Conservation (phyloP, 176 grass and related monocot genomes). For the Paspalum vaginatum region DNA sequence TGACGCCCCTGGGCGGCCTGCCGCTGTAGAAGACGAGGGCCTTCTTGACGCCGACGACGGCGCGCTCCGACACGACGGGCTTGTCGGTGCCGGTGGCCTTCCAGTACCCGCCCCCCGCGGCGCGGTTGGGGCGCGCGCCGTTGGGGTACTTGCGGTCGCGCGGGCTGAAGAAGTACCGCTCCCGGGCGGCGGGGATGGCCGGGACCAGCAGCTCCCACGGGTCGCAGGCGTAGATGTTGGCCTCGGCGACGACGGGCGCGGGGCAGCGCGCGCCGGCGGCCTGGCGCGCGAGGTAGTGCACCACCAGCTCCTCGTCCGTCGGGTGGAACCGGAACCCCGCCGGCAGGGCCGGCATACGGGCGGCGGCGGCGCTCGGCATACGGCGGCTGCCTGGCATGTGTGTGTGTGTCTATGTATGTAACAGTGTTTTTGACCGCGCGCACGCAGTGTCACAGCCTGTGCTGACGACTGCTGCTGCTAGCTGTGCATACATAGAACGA, state of each 20-base stretch:
- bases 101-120: conserved; percentile 63
- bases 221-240: conserved; percentile 86
- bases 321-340: conserved; percentile 61
- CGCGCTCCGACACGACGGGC: conserved; percentile 26
- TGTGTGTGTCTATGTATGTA: too few species aligned
- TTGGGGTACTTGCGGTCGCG: conserved; percentile 73
- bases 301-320: conserved; percentile 72
- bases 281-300: conserved; percentile 65
- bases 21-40: conserved; percentile 78
- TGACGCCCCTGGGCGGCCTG: conserved; percentile 64
- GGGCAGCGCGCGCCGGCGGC: conserved; percentile 45
- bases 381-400: too few species aligned
- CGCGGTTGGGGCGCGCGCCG: conserved; percentile 60
- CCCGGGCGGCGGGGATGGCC: conserved; percentile 27
- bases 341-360: too few species aligned
- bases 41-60: conserved; percentile 74
- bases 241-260: conserved; percentile 70
- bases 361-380: too few species aligned
- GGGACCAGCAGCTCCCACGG: conserved; percentile 75
- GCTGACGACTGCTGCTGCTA: too few species aligned
- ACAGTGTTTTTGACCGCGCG: too few species aligned
- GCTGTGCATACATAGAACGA: too few species aligned
- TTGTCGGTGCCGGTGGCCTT: conserved; percentile 75
- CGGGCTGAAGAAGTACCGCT: conserved; percentile 80
- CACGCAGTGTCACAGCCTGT: too few species aligned